These are phyloP conservation scores for Puccinia polysora DNA, from an alignment of 1,284 basidiomycete genomes.

Conservation along the genomic window DNA sequence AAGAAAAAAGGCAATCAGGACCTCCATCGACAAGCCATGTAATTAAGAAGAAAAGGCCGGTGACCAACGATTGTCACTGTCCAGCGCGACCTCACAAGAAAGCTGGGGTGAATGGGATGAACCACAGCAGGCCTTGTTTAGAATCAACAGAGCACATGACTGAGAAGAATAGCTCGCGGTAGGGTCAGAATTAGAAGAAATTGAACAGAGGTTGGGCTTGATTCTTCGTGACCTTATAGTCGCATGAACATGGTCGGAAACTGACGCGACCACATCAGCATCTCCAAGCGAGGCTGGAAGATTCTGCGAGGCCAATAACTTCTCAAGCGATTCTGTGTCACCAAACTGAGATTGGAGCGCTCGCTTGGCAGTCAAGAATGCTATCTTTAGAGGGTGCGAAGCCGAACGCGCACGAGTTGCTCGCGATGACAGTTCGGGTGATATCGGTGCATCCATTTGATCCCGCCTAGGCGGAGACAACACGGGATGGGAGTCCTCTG, in stretches of 20 bases:
- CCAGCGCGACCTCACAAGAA: too few species aligned
- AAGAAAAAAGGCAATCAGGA: too few species aligned
- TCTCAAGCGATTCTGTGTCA: neutral
- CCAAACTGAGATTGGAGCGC: neutral
- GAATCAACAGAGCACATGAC: too few species aligned
- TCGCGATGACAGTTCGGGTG: neutral
- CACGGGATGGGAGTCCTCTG: too few species aligned
- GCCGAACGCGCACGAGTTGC: neutral
- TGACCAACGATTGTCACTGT: too few species aligned
- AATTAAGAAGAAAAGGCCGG: too few species aligned
- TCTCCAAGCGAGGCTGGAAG: neutral
- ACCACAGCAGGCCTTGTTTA: too few species aligned
- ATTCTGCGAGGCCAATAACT: neutral
- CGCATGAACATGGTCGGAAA: neutral
- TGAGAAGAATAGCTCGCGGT: neutral
- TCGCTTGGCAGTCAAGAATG: constrained; percentile 3
- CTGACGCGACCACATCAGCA: neutral
- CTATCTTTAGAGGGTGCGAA: constrained; percentile 10
- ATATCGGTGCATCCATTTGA: neutral
- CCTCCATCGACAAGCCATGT: too few species aligned
- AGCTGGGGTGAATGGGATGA: too few species aligned
- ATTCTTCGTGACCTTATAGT: neutral
- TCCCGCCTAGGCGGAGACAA: too few species aligned
- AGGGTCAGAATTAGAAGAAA: constrained; percentile 4
- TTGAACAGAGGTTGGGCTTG: constrained; percentile 1